Conservation (phyloP, 164 flowering plant species). For the Houttuynia cordata region DNA sequence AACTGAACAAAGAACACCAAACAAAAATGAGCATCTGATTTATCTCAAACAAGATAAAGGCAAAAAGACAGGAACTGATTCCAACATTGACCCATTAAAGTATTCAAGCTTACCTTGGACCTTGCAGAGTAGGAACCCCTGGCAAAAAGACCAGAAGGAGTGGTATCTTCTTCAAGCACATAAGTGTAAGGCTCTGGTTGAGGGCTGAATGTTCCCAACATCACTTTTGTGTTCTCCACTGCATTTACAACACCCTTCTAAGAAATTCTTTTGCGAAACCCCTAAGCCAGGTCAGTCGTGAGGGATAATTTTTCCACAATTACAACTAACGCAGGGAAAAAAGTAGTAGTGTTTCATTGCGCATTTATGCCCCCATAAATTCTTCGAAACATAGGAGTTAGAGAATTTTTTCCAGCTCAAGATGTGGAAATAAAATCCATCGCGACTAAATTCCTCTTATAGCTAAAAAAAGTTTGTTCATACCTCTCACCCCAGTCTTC, state of each 20-base stretch:
- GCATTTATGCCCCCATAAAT: too few species aligned
- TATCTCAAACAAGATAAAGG: neutral
- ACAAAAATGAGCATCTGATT: neutral
- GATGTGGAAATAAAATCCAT: too few species aligned
- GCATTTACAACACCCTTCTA: too few species aligned
- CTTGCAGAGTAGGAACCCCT: conserved; percentile 42
- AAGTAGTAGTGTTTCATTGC: too few species aligned
- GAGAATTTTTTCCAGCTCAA: too few species aligned
- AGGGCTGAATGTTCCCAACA: conserved; percentile 57
- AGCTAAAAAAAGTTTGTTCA: neutral
- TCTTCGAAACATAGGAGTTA: too few species aligned
- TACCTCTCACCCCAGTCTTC: conserved; percentile 47
- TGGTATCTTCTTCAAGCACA: conserved; percentile 36
- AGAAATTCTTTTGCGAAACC: too few species aligned
- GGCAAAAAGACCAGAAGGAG: conserved; percentile 40
- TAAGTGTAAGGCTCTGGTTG: conserved; percentile 35
- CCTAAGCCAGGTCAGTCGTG: too few species aligned
- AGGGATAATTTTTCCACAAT: neutral
- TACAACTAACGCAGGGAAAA: too few species aligned
- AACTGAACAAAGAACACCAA: conserved; percentile 19
- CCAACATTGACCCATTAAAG: neutral
- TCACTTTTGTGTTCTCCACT: conserved; percentile 35
- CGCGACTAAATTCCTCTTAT: too few species aligned
- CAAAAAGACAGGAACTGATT: neutral
- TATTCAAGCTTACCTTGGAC: conserved; percentile 27